Base-by-base conservation (phyloP, 2,329 filamentous ascomycete species). In the Cercospora zeae-maydis region DNA sequence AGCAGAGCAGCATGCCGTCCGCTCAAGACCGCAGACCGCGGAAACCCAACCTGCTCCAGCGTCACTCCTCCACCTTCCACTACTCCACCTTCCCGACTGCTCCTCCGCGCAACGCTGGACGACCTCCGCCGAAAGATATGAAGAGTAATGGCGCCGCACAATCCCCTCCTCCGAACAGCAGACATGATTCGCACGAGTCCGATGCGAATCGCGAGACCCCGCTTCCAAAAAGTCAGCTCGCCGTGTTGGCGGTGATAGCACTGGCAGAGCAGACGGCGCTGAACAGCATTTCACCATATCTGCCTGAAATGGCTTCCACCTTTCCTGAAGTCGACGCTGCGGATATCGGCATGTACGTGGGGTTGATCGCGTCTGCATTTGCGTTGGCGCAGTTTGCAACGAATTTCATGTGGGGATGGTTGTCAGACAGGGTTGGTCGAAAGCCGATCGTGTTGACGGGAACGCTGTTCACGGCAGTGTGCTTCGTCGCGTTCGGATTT, bases 261-360 rank as follows among this genome's bases (percentile, higher is more conserved):
- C 83, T 99, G 21, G 90, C 91, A 59, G 95, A 99, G 75, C 95
- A 99, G 81, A 98, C 93, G 0, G 95, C 95, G 0, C 84, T 99
- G 73, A 99, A 99, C 77, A 96, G 92, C 21, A 97, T 99, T 72
- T 90, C 89, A 10, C 95, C 95, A 0, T 99, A 99, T 76, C 85
- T 99, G 1, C 95, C 95, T 0, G 86, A 92, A 70, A 98, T 99
- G 93, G 88, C 93, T 1, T 85, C 86, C 21, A 87, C 86, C 0
- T 98, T 98, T 74, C 90, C 91, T 1, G 91, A 91, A 65, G 88
- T 97, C 19, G 84, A 89, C 19, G 78, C 83, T 1, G 82, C 81
- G 5, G 81, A 92, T 70, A 88, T 89, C 33, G 95, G 93, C 0
- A 75, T 98, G 45, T 98, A 96, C 74, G 92, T 98, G 0, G 95